Base-by-base conservation (phyloP, 78 protist species). In the Goniomonas avonlea region DNA sequence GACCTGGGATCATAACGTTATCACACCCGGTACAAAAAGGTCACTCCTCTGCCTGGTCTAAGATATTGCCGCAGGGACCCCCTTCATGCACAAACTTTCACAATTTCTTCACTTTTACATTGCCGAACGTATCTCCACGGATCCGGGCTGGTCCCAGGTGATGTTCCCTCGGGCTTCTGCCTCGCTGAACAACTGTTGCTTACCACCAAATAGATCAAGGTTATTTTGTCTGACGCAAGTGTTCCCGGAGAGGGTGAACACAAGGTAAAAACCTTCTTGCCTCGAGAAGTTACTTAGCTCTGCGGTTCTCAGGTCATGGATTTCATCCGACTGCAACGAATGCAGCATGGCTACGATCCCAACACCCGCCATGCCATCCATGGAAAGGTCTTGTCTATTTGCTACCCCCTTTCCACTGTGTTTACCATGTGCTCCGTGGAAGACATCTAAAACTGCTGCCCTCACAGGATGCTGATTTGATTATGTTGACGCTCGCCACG, bases 201-300 rank as follows among this genome's bases (percentile, higher is more conserved):
- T 15, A 8, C 50, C n/a, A 11, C 50, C 50, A 25, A 31, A 13
- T 11, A 58, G 37, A 7, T 91, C n/a, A 21, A 53, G 65, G 93
- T 94, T 7, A 77, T 95, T 35, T 56, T 89, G 29, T 83, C 92
- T 7, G 96, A 91, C 43, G 87, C 95, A 2, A 47, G 29, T 15
- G 89, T 90, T 0, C 99, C 98, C 4, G 98, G 99, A 23, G 99
- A 98, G 84, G 99, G 99, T n/a, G 99, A 97, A 89, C 99, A 97
- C 89, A 97, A 97, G 86, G 92, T n/a, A n/a, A n/a, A n/a, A n/a
- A n/a, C n/a, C n/a, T n/a, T n/a, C n/a, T n/a, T n/a, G n/a, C n/a
- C n/a, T n/a, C n/a, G n/a, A n/a, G n/a, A n/a, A n/a, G n/a, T n/a
- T n/a, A n/a, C n/a, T n/a, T n/a, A n/a, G n/a, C n/a, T n/a, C n/a